Conservation (phyloP, 441 rosid genomes). For the Mallotus japonicus region DNA sequence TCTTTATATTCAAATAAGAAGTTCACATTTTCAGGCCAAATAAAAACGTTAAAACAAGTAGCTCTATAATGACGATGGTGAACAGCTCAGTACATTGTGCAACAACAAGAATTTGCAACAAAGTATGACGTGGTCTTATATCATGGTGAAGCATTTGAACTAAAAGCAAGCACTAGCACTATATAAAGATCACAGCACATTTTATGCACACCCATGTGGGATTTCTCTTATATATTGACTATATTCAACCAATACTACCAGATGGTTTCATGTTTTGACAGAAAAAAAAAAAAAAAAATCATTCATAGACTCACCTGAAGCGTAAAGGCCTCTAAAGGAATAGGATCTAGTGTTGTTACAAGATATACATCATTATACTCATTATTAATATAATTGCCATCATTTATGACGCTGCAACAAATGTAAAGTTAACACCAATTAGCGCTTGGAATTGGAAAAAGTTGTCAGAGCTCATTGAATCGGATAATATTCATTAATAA, state of each 20-base stretch:
- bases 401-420: constrained; percentile 63
- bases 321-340: constrained; percentile 84
- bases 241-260: not conserved
- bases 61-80: not conserved
- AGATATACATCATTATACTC: constrained; percentile 85
- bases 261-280: not conserved
- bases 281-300: not conserved
- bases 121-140: not conserved
- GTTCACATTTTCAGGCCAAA: not conserved
- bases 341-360: constrained; percentile 71
- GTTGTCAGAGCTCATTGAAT: too few relatives aligned
- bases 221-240: not conserved
- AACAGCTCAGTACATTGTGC: not conserved
- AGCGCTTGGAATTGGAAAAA: not conserved
- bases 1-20: not conserved
- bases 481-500: too few relatives aligned
- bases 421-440: constrained; percentile 20
- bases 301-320: constrained; percentile 67
- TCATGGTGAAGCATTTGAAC: not conserved
- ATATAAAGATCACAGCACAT: not conserved
- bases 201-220: not conserved
- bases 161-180: not conserved
- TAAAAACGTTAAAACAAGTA: not conserved
- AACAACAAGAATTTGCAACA: not conserved
- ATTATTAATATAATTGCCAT: constrained; percentile 76